phyloP scores from a whole-genome alignment of 495 filamentous ascomycete genomes.

The Pseudevernia furfuracea region DNA sequence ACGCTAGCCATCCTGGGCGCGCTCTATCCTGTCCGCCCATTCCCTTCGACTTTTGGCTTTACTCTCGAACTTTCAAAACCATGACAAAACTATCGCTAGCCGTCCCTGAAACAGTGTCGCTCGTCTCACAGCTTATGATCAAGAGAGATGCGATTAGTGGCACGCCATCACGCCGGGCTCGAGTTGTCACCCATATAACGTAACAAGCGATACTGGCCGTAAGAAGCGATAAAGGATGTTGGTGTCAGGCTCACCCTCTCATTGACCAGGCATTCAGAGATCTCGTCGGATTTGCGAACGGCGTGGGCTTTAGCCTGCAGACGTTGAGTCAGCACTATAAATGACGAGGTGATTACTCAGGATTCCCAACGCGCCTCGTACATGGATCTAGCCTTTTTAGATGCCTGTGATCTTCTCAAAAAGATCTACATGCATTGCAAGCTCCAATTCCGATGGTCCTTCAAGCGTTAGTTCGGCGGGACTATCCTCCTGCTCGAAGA shows the following conservation, averaged over 20 bases:
- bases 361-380: not conserved
- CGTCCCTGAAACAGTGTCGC: not conserved
- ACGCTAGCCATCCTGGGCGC: not conserved
- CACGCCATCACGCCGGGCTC: not conserved
- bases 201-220: not conserved
- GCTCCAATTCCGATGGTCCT: slow-evolving; percentile 2
- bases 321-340: slow-evolving; percentile 17
- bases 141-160: not conserved
- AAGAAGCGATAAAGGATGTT: not conserved
- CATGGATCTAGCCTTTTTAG: slow-evolving; percentile 11
- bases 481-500: slow-evolving; percentile 3
- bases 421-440: slow-evolving; percentile 2
- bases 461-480: slow-evolving; percentile 5
- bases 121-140: not conserved
- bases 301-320: not conserved
- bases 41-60: not conserved
- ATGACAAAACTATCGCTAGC: not conserved
- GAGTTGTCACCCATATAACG: not conserved
- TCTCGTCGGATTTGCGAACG: not conserved
- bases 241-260: not conserved
- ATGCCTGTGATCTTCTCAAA: not conserved
- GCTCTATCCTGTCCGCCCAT: not conserved
- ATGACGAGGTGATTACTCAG: slow-evolving; percentile 13
- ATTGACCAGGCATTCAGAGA: not conserved
- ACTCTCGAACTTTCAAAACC: not conserved